Percentiles rank a stretch among this genome's conserved stretches.
phyloP scores from a whole-genome alignment of 1,284 basidiomycete species.

The Puccinia coronata region DNA sequence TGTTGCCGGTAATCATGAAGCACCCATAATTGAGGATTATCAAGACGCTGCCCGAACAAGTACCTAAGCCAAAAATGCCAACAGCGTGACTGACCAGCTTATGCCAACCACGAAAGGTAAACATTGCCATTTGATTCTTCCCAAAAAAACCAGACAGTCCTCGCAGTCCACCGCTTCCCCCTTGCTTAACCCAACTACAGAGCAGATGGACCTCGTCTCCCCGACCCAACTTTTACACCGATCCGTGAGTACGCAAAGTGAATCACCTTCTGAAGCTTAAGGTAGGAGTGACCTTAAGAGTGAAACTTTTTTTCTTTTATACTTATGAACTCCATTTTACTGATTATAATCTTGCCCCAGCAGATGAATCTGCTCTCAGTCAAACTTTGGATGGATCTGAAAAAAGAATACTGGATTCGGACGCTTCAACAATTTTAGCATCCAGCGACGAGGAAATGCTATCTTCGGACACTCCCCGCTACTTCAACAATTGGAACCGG shows the following conservation, averaged over 20 bases:
- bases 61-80: background rate
- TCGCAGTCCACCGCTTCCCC: constrained; percentile 52
- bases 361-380: constrained; percentile 23
- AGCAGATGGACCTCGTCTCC: too few relatives aligned
- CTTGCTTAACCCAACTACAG: constrained; percentile 48
- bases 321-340: background rate
- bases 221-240: too few relatives aligned
- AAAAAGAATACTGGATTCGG: constrained; percentile 28
- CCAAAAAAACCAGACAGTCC: background rate
- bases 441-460: constrained; percentile 41
- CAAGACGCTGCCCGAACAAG: background rate
- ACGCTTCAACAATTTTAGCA: constrained; percentile 34
- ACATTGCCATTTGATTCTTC: too few relatives aligned
- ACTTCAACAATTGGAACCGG: constrained; percentile 20
- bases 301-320: too few relatives aligned
- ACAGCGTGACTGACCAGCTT: background rate
- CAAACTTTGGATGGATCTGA: constrained; percentile 14
- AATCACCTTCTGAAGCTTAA: too few relatives aligned
- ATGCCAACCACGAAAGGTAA: background rate
- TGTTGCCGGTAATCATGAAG: background rate
- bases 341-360: background rate
- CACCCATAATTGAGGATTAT: background rate
- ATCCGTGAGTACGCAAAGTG: background rate
- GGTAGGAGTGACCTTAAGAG: too few relatives aligned
- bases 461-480: constrained; percentile 18